phyloP scores from a whole-genome alignment of 768 basidiomycete genomes.

The Russula ochroleuca region DNA sequence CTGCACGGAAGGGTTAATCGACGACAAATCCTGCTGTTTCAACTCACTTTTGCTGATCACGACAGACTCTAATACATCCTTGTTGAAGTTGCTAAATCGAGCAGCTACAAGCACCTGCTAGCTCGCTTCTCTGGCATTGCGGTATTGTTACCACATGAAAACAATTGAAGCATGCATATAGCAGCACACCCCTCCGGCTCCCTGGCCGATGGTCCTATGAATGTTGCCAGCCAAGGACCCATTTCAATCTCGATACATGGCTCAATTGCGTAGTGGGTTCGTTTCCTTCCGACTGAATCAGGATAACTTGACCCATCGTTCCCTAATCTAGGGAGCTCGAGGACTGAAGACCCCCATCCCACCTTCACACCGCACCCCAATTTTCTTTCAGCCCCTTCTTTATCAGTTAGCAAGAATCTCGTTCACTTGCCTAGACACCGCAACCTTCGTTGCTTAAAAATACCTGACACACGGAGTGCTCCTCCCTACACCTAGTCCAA shows the following conservation, averaged over 20 bases:
- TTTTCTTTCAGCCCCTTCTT: not conserved
- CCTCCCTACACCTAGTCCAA: constrained; percentile 4
- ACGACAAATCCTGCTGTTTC: not conserved
- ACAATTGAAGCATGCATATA: not conserved
- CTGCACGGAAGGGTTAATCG: not conserved
- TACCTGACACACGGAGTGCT: not conserved
- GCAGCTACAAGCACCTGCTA: not conserved
- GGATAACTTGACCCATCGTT: not conserved
- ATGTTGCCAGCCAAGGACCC: not conserved
- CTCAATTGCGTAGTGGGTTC: not conserved
- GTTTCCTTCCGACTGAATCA: not conserved
- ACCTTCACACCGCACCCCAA: not conserved
- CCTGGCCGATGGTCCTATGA: constrained; percentile 9
- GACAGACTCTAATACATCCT: not conserved
- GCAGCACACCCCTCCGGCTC: not conserved
- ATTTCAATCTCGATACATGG: not conserved
- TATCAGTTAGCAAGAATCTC: not conserved
- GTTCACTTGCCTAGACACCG: constrained; percentile 4
- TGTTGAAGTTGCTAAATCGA: not conserved
- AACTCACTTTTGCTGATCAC: not conserved
- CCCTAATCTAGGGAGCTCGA: constrained; percentile 11
- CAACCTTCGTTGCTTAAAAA: constrained; percentile 11
- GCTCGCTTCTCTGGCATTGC: constrained; percentile 8
- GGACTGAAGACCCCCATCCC: not conserved
- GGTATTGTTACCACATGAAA: constrained; percentile 5